phyloP scores from a whole-genome alignment of 2,329 filamentous ascomycete genomes.

The Pezicula rhizophila region DNA sequence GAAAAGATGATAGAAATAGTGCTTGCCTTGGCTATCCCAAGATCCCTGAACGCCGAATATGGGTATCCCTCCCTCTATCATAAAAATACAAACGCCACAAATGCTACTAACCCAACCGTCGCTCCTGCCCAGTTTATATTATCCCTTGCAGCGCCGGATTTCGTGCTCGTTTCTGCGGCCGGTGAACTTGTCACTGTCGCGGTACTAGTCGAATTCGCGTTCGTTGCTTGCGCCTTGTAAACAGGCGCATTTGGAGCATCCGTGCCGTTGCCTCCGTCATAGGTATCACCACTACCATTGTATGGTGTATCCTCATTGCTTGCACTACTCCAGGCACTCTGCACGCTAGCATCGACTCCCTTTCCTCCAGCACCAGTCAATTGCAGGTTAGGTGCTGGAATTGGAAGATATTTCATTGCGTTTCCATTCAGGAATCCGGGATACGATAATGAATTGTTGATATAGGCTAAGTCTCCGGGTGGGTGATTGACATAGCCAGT shows the following conservation, averaged over 20 bases:
- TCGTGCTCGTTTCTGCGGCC: background rate
- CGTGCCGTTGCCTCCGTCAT: conserved; percentile 32
- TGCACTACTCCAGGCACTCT: conserved; percentile 25
- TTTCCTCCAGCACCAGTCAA: conserved; percentile 37
- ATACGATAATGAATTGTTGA: conserved; percentile 40
- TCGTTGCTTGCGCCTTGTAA: conserved; percentile 29
- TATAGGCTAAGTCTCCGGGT: conserved; percentile 28
- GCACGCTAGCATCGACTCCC: conserved; percentile 30
- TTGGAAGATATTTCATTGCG: conserved; percentile 22
- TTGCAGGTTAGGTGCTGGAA: conserved; percentile 37
- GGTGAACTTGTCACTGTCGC: background rate
- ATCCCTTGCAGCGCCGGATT: background rate
- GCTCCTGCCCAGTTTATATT: background rate
- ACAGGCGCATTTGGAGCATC: conserved; percentile 29
- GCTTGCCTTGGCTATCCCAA: background rate
- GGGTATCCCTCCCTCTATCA: background rate
- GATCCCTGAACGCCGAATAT: too few relatives aligned
- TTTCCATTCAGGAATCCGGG: conserved; percentile 32
- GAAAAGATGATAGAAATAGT: background rate
- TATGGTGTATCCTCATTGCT: conserved; percentile 33
- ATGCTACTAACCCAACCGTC: background rate
- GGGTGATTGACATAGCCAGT: conserved; percentile 24
- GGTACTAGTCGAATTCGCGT: conserved; percentile 12
- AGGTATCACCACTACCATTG: conserved; percentile 38
- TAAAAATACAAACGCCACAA: background rate